Evolutionary conservation across 140 eudicot genomes (phyloP), one percentile per base, ranked within the genome.

Genomic region (Flaveria floridana): DNA sequence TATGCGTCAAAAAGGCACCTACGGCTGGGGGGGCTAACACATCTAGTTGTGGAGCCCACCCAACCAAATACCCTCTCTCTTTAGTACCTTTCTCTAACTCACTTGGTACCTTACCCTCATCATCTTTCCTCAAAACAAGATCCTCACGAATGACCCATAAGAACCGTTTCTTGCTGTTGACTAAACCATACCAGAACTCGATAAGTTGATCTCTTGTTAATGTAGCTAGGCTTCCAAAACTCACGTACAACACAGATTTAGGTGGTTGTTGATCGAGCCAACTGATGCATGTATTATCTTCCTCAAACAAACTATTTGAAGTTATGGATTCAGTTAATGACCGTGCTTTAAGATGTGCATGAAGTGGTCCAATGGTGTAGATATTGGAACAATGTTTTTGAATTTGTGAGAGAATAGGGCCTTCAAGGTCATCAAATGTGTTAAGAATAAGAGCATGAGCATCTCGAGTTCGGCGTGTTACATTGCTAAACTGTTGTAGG

Each of bases 11-110:
- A 61, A 91, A 91, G 0, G 78, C 85, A 42, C 92, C 84, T 13
- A 87, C 19, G 0, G 91, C 82, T 2, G 72, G 71, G 58, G 89
- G 97, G 47, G 77, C 81, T 47, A 91, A 30, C 18, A 91, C 91
- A 3, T 73, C 80, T 51, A 85, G 86, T 69, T 91, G 96, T 14
- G 88, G 93, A 8, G 75, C 89, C 97, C 97, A 91, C 19, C 82
- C 76, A 23, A 84, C 86, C 0, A 87, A 61, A 7, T 61, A 87
- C 2, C 97, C 96, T 57, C 88, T 80, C 2, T 64, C 84, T 68
- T 77, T 77, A 0, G 89, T 84, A 4, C 65, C 87, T 21, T 84
- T 83, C 5, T 56, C 25, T 11, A 87, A 52, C 59, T 89, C 91
- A 6, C 0, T 6, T 1, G 78, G 81, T 55, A 81, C 61, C 39